Base-by-base conservation (phyloP, 2,329 filamentous ascomycete genomes). In the Cylindrodendrum hubeiense region DNA sequence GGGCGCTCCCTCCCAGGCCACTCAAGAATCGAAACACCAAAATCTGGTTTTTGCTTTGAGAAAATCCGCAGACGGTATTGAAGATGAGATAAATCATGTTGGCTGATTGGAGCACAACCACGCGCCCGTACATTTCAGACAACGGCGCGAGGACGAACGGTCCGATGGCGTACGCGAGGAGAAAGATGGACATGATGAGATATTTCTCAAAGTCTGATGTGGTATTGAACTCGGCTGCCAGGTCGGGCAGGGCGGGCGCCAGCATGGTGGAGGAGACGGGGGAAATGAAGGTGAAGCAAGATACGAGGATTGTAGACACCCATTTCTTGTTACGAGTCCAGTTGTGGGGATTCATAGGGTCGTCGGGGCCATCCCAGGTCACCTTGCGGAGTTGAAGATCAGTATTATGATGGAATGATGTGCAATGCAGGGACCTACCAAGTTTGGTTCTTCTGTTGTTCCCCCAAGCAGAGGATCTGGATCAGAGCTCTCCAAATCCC, bases 171-270 rank as follows among this genome's bases (percentile, higher is more conserved):
- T 85, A 85, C 55, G 87, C 87, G 0, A 89, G 81, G 4, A 91
- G 81, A 74, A 89, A 89, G 39, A 91, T 83, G 1, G 87, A 88
- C 56, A 90, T 81, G 67, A 88, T 81, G 52, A 90, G 84, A 5
- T 41, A 87, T 60, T 73, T 83, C 44, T 82, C 76, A 28, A 86
- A 78, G 5, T 72, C 77, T 8, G 79, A 79, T 1, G 72, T 74
- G 53, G 87, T 83, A 24, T 80, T 62, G 34, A 87, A 78, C 17
- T 87, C 83, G 2, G 75, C 71, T 1, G 79, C 79, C 21, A 88
- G 79, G 5, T 79, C 75, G 4, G 76, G 67, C 12, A 88, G 71
- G 0, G 82, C 85, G 0, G 86, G 86, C 0, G 85, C 82, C 3
- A 87, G 75, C 84, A 81, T 81, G 6, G 78, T 86, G 1, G 85